phyloP scores from a whole-genome alignment of 2,329 filamentous ascomycete species.

The Arthrocladium fulminans region DNA sequence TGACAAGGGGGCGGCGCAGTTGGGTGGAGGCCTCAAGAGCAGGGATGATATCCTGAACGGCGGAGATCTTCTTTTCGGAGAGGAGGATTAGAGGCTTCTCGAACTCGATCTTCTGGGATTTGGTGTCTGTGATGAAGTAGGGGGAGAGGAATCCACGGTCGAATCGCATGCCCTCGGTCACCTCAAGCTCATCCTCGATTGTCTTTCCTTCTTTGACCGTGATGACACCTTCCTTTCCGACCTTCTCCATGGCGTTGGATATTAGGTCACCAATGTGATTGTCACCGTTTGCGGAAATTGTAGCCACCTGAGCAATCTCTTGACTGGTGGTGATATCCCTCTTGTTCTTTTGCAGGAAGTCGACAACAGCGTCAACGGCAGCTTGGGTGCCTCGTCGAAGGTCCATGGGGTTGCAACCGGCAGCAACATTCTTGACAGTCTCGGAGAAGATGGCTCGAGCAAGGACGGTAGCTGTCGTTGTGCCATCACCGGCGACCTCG shows the following conservation, averaged over 20 bases:
- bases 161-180: slow-evolving; percentile 99
- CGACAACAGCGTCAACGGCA: slow-evolving; percentile 86
- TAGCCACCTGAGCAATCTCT: slow-evolving; percentile 96
- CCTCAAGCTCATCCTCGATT: slow-evolving; percentile 91
- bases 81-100: slow-evolving; percentile 98
- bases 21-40: slow-evolving; percentile 95
- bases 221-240: slow-evolving; percentile 99
- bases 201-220: slow-evolving; percentile 99
- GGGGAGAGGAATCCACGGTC: slow-evolving; percentile 97
- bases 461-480: slow-evolving; percentile 93
- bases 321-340: slow-evolving; percentile 94
- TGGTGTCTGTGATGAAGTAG: slow-evolving; percentile 99
- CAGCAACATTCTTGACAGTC: slow-evolving; percentile 99
- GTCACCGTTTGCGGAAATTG: slow-evolving; percentile 96
- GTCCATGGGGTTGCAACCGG: slow-evolving; percentile 99
- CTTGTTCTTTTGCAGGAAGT: slow-evolving; percentile 93
- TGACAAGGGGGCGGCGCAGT: slow-evolving; percentile 87
- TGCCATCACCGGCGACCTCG: slow-evolving; percentile 96
- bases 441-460: slow-evolving; percentile 98
- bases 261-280: slow-evolving; percentile 90
- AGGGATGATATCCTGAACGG: slow-evolving; percentile 96
- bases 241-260: slow-evolving; percentile 98
- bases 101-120: slow-evolving; percentile 98
- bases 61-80: slow-evolving; percentile 99
- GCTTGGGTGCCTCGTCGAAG: slow-evolving; percentile 94